Evolutionary conservation across 1,284 basidiomycete genomes (phyloP).

Genomic region (Trichosporon faecale): DNA sequence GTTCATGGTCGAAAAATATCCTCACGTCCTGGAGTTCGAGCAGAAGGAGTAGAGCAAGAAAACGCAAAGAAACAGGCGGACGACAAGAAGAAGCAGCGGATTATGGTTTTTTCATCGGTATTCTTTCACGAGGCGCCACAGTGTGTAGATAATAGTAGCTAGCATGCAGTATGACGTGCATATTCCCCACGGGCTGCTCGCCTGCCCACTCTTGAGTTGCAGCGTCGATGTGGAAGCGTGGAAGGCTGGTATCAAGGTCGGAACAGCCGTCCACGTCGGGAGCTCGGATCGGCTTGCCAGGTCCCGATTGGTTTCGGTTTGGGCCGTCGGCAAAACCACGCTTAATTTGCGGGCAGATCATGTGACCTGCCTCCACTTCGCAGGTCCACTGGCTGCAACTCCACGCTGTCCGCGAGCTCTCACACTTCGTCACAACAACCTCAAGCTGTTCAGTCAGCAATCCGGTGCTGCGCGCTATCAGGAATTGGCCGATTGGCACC

Average conservation of each 20-base stretch:
- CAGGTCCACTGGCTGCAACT: neutral
- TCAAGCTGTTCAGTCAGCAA: neutral
- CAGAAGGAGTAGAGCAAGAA: neutral
- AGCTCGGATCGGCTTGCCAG: neutral
- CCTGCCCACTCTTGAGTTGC: neutral
- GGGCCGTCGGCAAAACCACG: neutral
- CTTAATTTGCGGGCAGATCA: neutral
- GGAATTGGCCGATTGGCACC: neutral
- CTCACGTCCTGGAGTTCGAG: conserved; percentile 4
- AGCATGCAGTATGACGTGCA: conserved; percentile 1
- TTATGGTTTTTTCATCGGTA: neutral
- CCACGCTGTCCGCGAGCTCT: neutral
- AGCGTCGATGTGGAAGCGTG: neutral
- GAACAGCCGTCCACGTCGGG: neutral
- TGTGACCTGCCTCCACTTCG: neutral
- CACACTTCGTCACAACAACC: neutral
- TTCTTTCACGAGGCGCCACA: neutral
- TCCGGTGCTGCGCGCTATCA: too few species aligned
- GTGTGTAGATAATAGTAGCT: conserved; percentile 4
- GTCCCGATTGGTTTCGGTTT: neutral
- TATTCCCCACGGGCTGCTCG: neutral
- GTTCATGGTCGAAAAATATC: conserved; percentile 12
- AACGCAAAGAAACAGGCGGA: neutral
- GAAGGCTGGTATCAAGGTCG: neutral
- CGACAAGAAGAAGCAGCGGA: neutral